A percentile compares a stretch with the other conserved stretches of the same genome.
These are phyloP conservation scores for Petrea volubilis DNA, from an alignment of 257 asterid species.

Conservation along the genomic window DNA sequence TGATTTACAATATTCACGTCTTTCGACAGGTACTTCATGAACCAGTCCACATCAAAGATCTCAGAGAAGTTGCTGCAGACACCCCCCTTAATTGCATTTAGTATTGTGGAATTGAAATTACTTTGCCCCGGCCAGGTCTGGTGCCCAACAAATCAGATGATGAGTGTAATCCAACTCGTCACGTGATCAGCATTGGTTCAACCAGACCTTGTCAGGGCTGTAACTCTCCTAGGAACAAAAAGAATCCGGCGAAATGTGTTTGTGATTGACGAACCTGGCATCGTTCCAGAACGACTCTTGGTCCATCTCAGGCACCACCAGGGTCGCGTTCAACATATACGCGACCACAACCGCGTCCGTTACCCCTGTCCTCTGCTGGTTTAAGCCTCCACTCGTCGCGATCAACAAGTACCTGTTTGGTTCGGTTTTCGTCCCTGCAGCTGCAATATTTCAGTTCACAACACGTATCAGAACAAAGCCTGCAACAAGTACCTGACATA, in stretches of 20 bases:
- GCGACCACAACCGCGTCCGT: slow-evolving; percentile 63
- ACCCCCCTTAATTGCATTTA: not conserved
- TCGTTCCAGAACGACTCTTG: slow-evolving; percentile 59
- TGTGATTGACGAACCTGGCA: slow-evolving; percentile 35
- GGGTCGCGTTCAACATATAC: slow-evolving; percentile 50
- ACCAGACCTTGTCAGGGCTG: too few species aligned
- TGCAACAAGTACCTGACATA: not conserved
- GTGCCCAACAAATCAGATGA: too few species aligned
- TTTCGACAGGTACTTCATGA: slow-evolving; percentile 37
- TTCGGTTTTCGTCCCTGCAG: not conserved
- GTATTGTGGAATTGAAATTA: too few species aligned
- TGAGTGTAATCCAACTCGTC: too few species aligned
- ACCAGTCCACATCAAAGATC: slow-evolving; percentile 49
- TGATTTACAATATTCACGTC: slow-evolving; percentile 47
- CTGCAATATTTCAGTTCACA: not conserved
- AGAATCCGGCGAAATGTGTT: not conserved
- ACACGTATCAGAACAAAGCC: not conserved
- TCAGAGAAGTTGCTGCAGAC: slow-evolving; percentile 57
- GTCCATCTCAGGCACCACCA: slow-evolving; percentile 53
- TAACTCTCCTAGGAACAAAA: too few species aligned
- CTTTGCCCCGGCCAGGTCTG: too few species aligned
- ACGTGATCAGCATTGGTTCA: too few species aligned
- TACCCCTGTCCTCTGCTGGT: slow-evolving; percentile 10
- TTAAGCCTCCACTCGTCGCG: slow-evolving; percentile 14
- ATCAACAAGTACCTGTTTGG: not conserved